Conservation (phyloP, 495 filamentous ascomycete species). For the Podospora tetraspora region DNA sequence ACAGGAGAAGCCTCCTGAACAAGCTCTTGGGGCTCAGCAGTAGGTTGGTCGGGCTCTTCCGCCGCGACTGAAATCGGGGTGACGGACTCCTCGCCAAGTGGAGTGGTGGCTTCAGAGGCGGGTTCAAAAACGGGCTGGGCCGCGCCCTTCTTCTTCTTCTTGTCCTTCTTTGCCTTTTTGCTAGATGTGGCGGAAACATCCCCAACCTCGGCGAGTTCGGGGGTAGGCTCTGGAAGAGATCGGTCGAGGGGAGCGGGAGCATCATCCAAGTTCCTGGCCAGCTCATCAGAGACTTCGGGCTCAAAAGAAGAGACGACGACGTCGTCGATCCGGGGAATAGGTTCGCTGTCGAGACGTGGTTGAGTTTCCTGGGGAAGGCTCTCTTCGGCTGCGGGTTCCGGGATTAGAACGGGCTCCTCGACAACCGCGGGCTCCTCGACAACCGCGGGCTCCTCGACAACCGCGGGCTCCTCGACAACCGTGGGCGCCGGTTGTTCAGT, state of each 20-base stretch:
- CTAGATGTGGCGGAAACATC: neutral
- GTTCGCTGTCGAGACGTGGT: neutral
- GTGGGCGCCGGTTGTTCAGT: neutral
- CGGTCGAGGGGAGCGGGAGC: neutral
- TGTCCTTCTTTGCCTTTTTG: conserved; percentile 28
- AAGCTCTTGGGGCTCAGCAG: neutral
- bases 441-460: neutral
- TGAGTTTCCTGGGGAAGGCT: neutral
- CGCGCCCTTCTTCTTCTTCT: conserved; percentile 24
- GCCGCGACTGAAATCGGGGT: neutral
- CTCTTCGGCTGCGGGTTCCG: neutral
- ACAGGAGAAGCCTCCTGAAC: neutral
- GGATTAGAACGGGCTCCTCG: neutral
- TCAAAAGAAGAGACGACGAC: neutral
- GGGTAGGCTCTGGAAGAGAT: neutral
- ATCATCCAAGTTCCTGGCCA: neutral
- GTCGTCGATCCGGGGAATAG: neutral
- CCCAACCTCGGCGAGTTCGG: neutral
- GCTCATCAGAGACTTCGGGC: neutral
- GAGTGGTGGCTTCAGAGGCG: conserved; percentile 10
- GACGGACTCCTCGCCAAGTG: neutral
- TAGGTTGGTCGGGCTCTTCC: neutral
- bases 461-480: neutral
- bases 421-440: neutral
- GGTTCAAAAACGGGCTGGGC: conserved; percentile 14